Base-by-base conservation (phyloP, 2,329 filamentous ascomycete species). In the Cladobotryum protrusum region DNA sequence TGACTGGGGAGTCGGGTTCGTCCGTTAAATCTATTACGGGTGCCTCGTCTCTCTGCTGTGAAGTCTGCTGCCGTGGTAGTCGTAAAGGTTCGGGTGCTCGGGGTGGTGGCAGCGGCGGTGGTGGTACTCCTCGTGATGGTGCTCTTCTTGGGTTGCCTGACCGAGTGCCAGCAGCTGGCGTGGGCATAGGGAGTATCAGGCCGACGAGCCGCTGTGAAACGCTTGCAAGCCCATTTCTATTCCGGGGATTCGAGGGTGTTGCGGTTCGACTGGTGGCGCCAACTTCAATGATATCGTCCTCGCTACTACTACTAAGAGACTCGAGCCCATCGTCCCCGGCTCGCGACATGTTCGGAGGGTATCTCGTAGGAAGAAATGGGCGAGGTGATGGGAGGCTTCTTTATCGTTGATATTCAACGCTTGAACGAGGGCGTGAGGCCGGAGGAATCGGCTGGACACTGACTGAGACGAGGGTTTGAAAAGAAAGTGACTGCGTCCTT, bases 21-120 rank as follows among this genome's bases (percentile, higher is more conserved):
- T 66, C 68, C 0, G 76, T 78, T 43, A 79, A 61, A 50, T 79
- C 76, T 40, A 79, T 78, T 13, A 78, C 62, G 15, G 66, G 56
- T 5, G 64, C 46, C 4, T 50, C 39, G 24, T 46, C 48, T 37
- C 15, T 6, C 15, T 50, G 45, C 36, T 54, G 54, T 43, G 50
- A 53, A 43, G 56, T 57, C n/a, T 35, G 49, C 20, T 42, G 47
- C 18, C 34, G 48, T 39, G 35, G 50, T 45, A 35, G 48, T 34
- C 29, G 40, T 33, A 43, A 24, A 8, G 15, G 39, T 45, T 46
- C 18, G 14, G 19, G 44, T 41, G 43, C 43, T 41, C 32, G 50
- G 29, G 48, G 41, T n/a, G 45, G 43, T 34, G 41, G 24, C 39
- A 15, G 4, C 43, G 17, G 11, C 33, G 37, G n/a, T 20, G 41